Evolutionary conservation across 306 rosid genomes (phyloP).

Genomic region (Rubus parviflorus): DNA sequence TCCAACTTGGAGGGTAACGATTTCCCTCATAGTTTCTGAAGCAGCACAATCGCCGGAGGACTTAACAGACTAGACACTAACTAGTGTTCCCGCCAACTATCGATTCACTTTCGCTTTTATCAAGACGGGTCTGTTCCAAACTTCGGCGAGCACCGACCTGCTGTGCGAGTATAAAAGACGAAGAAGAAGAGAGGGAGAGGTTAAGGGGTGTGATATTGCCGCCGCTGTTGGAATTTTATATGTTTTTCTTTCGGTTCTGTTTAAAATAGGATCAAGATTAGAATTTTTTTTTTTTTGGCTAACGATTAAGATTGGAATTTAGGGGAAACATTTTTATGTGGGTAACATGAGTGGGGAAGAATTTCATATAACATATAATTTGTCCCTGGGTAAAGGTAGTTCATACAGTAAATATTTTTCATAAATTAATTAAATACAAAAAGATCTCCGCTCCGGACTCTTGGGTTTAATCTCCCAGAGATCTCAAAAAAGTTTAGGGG

Average conservation of each 20-base stretch:
- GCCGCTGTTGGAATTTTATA: neutral
- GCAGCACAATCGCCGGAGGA: too few relatives aligned
- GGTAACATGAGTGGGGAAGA: too few relatives aligned
- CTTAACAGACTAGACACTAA: neutral
- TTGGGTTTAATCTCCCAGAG: too few relatives aligned
- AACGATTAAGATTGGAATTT: too few relatives aligned
- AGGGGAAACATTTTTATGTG: too few relatives aligned
- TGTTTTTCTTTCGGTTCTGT: neutral
- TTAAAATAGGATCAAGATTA: neutral
- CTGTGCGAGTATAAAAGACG: neutral
- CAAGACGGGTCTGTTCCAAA: neutral
- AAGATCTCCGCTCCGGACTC: too few relatives aligned
- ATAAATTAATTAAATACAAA: too few relatives aligned
- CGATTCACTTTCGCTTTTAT: neutral
- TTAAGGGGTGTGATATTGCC: neutral
- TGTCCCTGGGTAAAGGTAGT: too few relatives aligned
- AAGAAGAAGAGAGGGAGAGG: neutral
- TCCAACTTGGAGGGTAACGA: constrained; percentile 82
- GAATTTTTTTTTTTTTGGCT: too few relatives aligned
- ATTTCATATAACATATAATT: too few relatives aligned
- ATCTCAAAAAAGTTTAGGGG: too few relatives aligned
- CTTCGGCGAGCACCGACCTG: neutral
- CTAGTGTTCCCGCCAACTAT: neutral
- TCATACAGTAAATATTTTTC: too few relatives aligned
- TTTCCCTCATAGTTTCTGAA: constrained; percentile 60